Evolutionary conservation across 371 early-diverging fungal genomes (phyloP), one percentile per base, ranked within the genome.

Genomic region (Mucor lusitanicus): DNA sequence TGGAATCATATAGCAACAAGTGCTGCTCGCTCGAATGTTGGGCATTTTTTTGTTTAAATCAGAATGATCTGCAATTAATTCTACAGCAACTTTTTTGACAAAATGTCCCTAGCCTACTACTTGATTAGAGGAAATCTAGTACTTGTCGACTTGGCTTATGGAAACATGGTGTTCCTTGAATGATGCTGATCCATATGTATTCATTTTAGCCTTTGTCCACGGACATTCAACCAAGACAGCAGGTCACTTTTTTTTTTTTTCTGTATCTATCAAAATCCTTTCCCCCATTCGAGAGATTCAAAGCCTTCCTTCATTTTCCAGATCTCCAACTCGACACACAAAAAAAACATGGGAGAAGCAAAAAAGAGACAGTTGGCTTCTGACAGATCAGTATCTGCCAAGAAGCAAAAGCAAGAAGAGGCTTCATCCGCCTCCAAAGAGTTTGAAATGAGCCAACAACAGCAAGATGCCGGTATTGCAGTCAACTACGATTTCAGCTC

Each of bases 381-480:
- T 32, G 73, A 72, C 40, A 58, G 69, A 25, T 68, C 73, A 35
- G 65, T 42, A 21, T 25, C 62, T 35, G 66, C 55, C 7, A 68
- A 72, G 46, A 72, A 72, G 39, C 73, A 72, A 62, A 68, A 69
- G 33, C 27, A 62, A 46, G 60, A 54, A 21, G 59, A 63, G 21
- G 27, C 48, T 15, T 55, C 32, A 1, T 19, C 19, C 6, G 53
- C 61, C 6, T 35, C 65, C 12, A 62, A 68, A 55, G 53, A 71
- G n/a, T 56, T 61, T 15, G 68, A 67, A 1, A 27, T 71, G 23
- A 39, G 53, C 7, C 21, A 17, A 6, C 33, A 39, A 27, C 48
- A 72, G 39, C 98, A 99, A 60, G 89, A 90, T 59, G 92, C 65
- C 5, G 50, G 61, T 25, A 57, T 39, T 17, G 28, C 65, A 56